Evolutionary conservation across 805 yeast genomes (phyloP).

Genomic region (Candida golubevii): DNA sequence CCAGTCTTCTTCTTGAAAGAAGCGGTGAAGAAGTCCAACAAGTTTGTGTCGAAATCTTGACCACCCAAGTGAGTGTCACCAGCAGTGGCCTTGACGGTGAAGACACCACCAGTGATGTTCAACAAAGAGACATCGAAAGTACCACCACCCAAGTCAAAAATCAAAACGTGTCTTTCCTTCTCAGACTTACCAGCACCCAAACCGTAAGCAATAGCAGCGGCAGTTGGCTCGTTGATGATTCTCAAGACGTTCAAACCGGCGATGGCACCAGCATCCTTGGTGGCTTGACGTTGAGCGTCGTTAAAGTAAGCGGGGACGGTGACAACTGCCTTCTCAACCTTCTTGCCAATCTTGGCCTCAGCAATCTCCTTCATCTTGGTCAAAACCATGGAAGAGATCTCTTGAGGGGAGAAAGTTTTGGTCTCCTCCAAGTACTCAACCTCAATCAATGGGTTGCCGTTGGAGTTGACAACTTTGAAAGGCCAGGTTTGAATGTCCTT

Average conservation of each 20-base stretch:
- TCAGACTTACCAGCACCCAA: constrained; percentile 29
- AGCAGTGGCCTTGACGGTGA: constrained; percentile 89
- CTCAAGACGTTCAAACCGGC: constrained; percentile 48
- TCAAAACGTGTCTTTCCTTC: constrained; percentile 66
- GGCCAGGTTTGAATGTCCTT: constrained; percentile 48
- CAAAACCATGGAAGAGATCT: constrained; percentile 46
- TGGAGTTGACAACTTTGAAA: constrained; percentile 41
- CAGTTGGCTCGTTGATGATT: constrained; percentile 56
- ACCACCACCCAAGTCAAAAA: constrained; percentile 97
- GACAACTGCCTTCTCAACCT: constrained; percentile 54
- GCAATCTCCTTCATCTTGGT: constrained; percentile 65
- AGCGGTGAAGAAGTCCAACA: constrained; percentile 44
- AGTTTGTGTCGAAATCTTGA: constrained; percentile 50
- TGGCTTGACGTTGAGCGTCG: constrained; percentile 49
- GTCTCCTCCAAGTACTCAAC: constrained; percentile 46
- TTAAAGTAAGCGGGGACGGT: constrained; percentile 50
- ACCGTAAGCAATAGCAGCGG: constrained; percentile 41
- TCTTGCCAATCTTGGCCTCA: constrained; percentile 81
- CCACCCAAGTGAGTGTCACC: constrained; percentile 53
- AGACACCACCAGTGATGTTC: constrained; percentile 92
- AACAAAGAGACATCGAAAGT: constrained; percentile 93
- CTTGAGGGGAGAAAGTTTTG: constrained; percentile 46
- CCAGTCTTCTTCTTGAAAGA: constrained; percentile 47
- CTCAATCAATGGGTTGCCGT: constrained; percentile 45
- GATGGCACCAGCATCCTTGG: constrained; percentile 51